phyloP scores from a whole-genome alignment of 371 early-diverging fungal species.

The Mortierella sp. region DNA sequence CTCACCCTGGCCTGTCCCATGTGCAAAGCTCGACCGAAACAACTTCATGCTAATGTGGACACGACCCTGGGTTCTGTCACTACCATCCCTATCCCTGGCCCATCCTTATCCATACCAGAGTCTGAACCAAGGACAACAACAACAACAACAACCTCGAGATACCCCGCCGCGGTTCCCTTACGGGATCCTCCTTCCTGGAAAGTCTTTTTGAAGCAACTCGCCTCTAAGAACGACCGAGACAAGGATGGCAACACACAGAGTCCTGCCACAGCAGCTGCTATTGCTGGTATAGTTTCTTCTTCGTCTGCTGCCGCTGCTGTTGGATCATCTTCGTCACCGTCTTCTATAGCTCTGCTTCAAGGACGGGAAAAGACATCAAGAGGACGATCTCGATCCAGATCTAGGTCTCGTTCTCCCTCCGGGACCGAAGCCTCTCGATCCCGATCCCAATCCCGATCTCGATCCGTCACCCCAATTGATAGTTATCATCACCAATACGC shows the following conservation, averaged over 20 bases:
- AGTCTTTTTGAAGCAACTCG: not conserved
- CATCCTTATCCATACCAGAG: not conserved
- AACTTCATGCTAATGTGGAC: slow-evolving; percentile 45
- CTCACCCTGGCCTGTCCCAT: slow-evolving; percentile 65
- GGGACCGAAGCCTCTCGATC: slow-evolving; percentile 6
- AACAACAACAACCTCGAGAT: too few relatives aligned
- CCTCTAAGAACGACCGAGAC: not conserved
- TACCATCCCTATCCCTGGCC: slow-evolving; percentile 20
- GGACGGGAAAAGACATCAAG: not conserved
- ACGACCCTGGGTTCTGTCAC: slow-evolving; percentile 28
- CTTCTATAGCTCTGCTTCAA: not conserved
- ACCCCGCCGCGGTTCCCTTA: too few relatives aligned
- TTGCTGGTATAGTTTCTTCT: too few relatives aligned
- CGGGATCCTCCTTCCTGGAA: too few relatives aligned
- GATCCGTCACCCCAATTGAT: slow-evolving; percentile 43
- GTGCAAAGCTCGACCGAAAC: slow-evolving; percentile 55
- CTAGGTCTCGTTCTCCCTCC: slow-evolving; percentile 7
- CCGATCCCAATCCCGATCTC: slow-evolving; percentile 23
- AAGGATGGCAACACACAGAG: too few relatives aligned
- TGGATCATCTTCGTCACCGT: not conserved
- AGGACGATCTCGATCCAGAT: slow-evolving; percentile 2
- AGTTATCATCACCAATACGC: slow-evolving; percentile 31
- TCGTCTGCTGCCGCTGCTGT: too few relatives aligned
- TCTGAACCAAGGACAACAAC: too few relatives aligned
- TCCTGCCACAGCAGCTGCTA: too few relatives aligned